A percentile compares a stretch with the other conserved stretches of the same genome.
Evolutionary conservation across 345 rosid species (phyloP).

Genomic region (Noccaea caerulescens): DNA sequence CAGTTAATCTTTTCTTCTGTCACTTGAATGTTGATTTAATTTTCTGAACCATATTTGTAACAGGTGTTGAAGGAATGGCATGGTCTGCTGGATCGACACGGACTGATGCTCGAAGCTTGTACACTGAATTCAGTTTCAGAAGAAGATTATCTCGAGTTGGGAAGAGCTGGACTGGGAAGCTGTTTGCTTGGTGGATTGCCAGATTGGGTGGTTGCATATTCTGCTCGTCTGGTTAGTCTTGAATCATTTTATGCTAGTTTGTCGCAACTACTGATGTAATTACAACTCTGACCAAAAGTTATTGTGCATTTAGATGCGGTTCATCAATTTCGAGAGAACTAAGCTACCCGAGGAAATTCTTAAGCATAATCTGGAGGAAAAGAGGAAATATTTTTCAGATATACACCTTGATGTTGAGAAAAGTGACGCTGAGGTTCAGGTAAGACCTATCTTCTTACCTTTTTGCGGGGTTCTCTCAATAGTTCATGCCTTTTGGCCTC

Average conservation of each 20-base stretch:
- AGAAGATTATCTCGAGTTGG: conserved; percentile 96
- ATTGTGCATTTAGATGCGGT: conserved; percentile 77
- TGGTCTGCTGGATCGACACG: conserved; percentile 85
- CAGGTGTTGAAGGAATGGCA: conserved; percentile 95
- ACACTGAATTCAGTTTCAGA: conserved; percentile 77
- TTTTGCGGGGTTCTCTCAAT: conserved; percentile 4
- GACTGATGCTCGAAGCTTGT: conserved; percentile 92
- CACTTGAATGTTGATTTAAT: not conserved
- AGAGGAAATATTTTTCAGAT: conserved; percentile 78
- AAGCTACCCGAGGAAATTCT: conserved; percentile 94
- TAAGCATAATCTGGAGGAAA: conserved; percentile 93
- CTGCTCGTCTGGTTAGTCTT: conserved; percentile 90
- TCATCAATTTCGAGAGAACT: conserved; percentile 91
- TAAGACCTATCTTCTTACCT: conserved; percentile 39
- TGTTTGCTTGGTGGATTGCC: conserved; percentile 99
- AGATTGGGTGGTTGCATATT: conserved; percentile 89
- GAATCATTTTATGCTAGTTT: conserved; percentile 18
- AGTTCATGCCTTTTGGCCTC: conserved; percentile 7
- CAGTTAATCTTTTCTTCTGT: not conserved
- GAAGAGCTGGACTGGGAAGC: conserved; percentile 96
- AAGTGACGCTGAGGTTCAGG: conserved; percentile 99
- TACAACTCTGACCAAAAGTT: conserved; percentile 27
- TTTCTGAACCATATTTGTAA: conserved; percentile 22
- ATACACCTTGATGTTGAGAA: conserved; percentile 82
- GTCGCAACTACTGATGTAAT: conserved; percentile 19